Base-by-base conservation (phyloP, 2,329 filamentous ascomycete species). In the Thielaviopsis euricoi region DNA sequence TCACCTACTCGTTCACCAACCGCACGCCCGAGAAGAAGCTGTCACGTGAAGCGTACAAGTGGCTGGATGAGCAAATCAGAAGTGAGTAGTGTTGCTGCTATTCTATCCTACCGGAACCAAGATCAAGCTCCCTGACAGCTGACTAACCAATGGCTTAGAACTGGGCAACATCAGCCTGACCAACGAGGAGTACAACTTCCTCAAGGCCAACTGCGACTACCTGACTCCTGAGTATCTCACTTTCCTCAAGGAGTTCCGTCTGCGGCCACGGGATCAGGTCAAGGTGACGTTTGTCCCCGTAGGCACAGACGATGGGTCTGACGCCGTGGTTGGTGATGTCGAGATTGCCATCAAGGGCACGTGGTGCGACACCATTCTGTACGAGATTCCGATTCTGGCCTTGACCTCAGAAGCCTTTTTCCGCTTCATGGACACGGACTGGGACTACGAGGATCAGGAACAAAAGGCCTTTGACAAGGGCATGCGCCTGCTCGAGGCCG, bases 351-450 rank as follows among this genome's bases (percentile, higher is more conserved):
- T 94, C 62, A 82, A 83, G 64, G 93, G 93, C 10, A 75, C 83
- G 57, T 98, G 93, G 93, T 80, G 89, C 9, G 89, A 96, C 64
- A 97, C 93, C 0, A 98, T 98, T 59, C 80, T 98, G 23, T 98
- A 98, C 72, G 93, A 98, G 72, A 96, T 98, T 59, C 93, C 93
- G 0, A 78, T 98, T 22, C 78, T 98, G 21, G 89, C 94, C 2
- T 71, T 98, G 62, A 88, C 91, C 1, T 96, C 89, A 53, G 91
- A 98, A 70, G 89, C 93, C 54, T 98, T 96, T 73, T 98, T 98
- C 77, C 89, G 87, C 67, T 97, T 95, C 71, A 88, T 89, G 74
- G 89, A 98, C 67, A 87, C 73, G 56, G 90, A 96, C 68, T 98
- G 93, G 93, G 84, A 80, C 64, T 86, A 97, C 65, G 80, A 86